Evolutionary conservation across 1,139 yeast species (phyloP).

Genomic region (Protomyces macrosporus): DNA sequence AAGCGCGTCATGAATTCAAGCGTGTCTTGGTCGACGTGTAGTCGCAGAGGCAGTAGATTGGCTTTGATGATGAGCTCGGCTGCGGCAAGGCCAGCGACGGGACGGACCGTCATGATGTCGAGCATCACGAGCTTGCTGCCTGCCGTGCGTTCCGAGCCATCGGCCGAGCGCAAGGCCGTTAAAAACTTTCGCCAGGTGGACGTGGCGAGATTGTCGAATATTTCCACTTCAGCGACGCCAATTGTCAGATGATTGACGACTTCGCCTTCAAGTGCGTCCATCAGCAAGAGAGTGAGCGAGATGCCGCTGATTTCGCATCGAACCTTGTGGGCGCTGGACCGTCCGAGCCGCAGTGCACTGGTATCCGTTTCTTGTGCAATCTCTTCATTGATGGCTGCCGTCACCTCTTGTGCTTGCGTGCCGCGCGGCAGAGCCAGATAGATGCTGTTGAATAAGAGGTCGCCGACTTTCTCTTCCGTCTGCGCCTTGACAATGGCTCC

Average conservation of each 20-base stretch:
- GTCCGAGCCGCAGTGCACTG: conserved; percentile 48
- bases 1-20: conserved; percentile 75
- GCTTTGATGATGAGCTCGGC: conserved; percentile 61
- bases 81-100: conserved; percentile 58
- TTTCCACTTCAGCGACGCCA: conserved; percentile 51
- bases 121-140: conserved; percentile 62
- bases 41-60: conserved; percentile 62
- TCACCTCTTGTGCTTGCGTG: conserved; percentile 9
- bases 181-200: conserved; percentile 89
- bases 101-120: conserved; percentile 56
- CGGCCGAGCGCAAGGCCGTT: conserved; percentile 61
- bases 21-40: conserved; percentile 91
- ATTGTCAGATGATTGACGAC: conserved; percentile 47
- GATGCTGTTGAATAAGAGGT: conserved; percentile 66
- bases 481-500: conserved; percentile 46
- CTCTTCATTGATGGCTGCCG: conserved; percentile 17
- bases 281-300: conserved; percentile 47
- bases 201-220: conserved; percentile 73
- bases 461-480: conserved; percentile 47
- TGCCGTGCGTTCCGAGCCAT: conserved; percentile 54
- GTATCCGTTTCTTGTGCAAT: conserved; percentile 36
- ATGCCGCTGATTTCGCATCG: conserved; percentile 53
- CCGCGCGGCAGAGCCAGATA: conserved; percentile 54
- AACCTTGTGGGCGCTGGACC: conserved; percentile 64
- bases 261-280: conserved; percentile 45